phyloP scores from a whole-genome alignment of 768 basidiomycete species.

The Artomyces pyxidatus region DNA sequence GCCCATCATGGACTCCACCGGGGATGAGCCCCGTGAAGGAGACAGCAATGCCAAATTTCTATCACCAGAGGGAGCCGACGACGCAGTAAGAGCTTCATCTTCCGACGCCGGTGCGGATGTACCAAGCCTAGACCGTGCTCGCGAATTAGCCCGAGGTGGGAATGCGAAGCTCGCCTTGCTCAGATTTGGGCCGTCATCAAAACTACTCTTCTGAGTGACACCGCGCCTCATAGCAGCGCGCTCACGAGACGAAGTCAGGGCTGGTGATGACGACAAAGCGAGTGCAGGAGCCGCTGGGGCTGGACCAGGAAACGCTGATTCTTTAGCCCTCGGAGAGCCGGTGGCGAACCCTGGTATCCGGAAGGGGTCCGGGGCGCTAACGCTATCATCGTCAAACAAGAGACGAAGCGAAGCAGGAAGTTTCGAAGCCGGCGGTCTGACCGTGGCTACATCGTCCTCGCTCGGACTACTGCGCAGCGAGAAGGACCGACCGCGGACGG shows the following conservation, averaged over 20 bases:
- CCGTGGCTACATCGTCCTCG: slow-evolving; percentile 25
- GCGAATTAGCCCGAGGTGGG: slow-evolving; percentile 31
- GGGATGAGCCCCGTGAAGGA: neutral
- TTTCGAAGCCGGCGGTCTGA: slow-evolving; percentile 39
- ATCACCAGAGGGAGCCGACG: neutral
- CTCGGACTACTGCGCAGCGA: neutral
- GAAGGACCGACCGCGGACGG: slow-evolving; percentile 40
- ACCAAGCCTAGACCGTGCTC: slow-evolving; percentile 2
- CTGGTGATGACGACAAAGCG: slow-evolving; percentile 22
- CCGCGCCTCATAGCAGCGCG: slow-evolving; percentile 24
- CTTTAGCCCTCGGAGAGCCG: slow-evolving; percentile 17
- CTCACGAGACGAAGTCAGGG: slow-evolving; percentile 30
- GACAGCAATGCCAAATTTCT: neutral
- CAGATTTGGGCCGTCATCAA: slow-evolving; percentile 35
- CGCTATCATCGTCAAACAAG: slow-evolving; percentile 60
- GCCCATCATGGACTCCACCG: neutral
- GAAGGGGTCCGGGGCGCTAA: slow-evolving; percentile 31
- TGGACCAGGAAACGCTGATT: slow-evolving; percentile 7
- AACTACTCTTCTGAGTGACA: slow-evolving; percentile 22
- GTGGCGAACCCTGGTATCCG: slow-evolving; percentile 31
- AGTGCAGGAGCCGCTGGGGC: slow-evolving; percentile 14
- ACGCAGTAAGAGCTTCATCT: slow-evolving; percentile 1
- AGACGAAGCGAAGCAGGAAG: slow-evolving; percentile 72
- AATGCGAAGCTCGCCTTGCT: slow-evolving; percentile 48
- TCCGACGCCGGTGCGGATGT: neutral